Base-by-base conservation (phyloP, 208 protist genomes). In the Trypanosoma conorhini region DNA sequence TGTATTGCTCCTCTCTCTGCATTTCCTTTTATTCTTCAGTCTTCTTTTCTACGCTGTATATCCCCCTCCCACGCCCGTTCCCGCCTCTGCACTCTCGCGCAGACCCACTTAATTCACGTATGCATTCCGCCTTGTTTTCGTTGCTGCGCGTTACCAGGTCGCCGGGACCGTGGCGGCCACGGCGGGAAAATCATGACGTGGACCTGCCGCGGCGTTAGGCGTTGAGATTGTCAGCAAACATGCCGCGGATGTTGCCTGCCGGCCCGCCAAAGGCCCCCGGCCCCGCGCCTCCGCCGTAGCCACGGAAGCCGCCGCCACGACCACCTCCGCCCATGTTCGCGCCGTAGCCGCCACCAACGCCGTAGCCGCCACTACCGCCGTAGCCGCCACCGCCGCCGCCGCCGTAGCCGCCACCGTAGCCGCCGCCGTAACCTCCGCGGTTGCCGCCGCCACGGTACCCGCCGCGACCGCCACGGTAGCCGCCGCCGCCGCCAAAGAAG, bases 151-250 rank as follows among this genome's bases (percentile, higher is more conserved):
- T 56, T 3, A 26, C 21, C 24, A 56, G n/a, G 28, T 30, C 21
- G 22, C 21, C 21, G n/a, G 51, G 1, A 12, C 19, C 1, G 21
- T 31, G 33, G 35, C 9, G 42, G 33, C 33, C 33, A 38, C 7
- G 33, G 72, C 21, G 48, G 62, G 30, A 67, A 13, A 24, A 22
- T 24, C 35, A 21, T 28, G 48, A 22, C 1, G 21, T 19, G 42
- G 10, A 21, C n/a, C n/a, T 9, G 21, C 24, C 5, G 8, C 10
- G 5, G 22, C 24, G 17, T 57, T 75, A 80, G 35, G 72, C 64
- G 35, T 64, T 55, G 40, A 76, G 77, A 42, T 73, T 73, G 62
- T 84, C 78, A 33, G 79, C 82, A 57, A 92, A 92, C 70, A 92
- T 79, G 44, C 55, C 30, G 57, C 72, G 72, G 30, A 67, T 12